Evolutionary conservation across 192 early-diverging fungal species (phyloP), one percentile per base, ranked within the genome.

Genomic region (Backusella morwellensis): DNA sequence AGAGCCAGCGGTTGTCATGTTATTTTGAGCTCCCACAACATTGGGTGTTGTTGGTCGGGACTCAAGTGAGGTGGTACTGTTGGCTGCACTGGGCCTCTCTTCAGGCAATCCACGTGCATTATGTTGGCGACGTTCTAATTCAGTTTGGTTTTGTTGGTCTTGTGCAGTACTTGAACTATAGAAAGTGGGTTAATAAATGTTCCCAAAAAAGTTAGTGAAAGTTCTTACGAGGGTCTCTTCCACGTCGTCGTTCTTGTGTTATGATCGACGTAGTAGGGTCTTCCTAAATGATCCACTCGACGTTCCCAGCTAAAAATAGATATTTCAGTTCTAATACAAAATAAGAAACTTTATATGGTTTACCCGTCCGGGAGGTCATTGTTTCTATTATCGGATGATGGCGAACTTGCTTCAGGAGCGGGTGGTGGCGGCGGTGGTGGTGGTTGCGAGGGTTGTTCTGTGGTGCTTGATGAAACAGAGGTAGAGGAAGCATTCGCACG

Each of bases 201-300:
- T 17, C 12, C 15, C 4, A 23, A 32, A 56, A 56, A 23, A 17
- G 23, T 26, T 26, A 26, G 2, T 32, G 32, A 71, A 75, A 19
- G 42, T 36, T 0, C 77, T 68, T 83, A 78, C 79, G 78, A 85
- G 63, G 88, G 88, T 72, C 81, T 85, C 68, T 90, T 90, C 97
- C 97, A 99, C 23, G 97, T 98, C 8, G 97, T 99, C 35, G 91
- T 92, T 34, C 97, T 91, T 9, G 90, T 91, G 83, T 95, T 98
- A 82, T 99, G 97, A 86, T 99, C 97, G 14, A 99, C 96, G 83
- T 96, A 99, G 87, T 99, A 99, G 1, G 92, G 93, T 15, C 97
- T 90, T n/a, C 95, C 94, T 72, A 96, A 80, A 78, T 96, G 92
- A 87, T 99, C 97, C 23, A 93, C 88, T 71, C 97, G 90, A 70